Conservation (phyloP, 768 basidiomycete genomes). For the Pholiota microspora region DNA sequence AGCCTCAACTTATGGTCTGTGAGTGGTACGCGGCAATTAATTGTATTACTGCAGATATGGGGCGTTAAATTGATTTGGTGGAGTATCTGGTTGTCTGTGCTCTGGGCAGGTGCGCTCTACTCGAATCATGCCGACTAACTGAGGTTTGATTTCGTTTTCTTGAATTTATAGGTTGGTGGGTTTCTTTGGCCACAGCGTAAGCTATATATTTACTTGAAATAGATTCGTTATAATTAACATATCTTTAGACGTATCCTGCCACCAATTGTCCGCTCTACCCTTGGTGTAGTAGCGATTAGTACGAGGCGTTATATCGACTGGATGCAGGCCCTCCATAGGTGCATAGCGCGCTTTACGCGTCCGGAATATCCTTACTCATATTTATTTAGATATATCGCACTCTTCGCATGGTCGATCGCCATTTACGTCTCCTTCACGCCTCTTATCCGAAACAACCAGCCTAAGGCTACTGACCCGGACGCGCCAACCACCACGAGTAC, state of each 20-base stretch:
- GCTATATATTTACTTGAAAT: conserved; percentile 18
- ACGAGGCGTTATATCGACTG: conserved; percentile 79
- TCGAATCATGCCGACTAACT: neutral
- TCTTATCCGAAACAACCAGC: conserved; percentile 49
- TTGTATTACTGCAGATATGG: conserved; percentile 44
- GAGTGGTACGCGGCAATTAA: conserved; percentile 1
- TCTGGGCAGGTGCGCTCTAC: conserved; percentile 62
- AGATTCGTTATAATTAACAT: neutral
- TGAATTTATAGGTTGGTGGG: conserved; percentile 73
- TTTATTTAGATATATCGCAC: conserved; percentile 49
- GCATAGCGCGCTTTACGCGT: conserved; percentile 13
- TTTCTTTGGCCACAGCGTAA: conserved; percentile 61
- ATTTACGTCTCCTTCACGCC: conserved; percentile 77
- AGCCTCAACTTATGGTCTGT: conserved; percentile 18
- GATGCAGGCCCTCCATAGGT: conserved; percentile 65
- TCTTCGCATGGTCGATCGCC: conserved; percentile 63
- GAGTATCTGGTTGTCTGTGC: conserved; percentile 81
- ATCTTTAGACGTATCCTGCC: conserved; percentile 47
- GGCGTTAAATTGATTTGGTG: conserved; percentile 66
- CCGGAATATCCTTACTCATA: neutral
- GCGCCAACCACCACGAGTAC: conserved; percentile 21
- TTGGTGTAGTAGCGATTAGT: conserved; percentile 74
- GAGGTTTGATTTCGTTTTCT: neutral
- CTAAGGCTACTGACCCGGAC: conserved; percentile 20
- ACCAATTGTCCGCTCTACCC: conserved; percentile 51